Evolutionary conservation across 371 early-diverging fungal species (phyloP).

Genomic region (Mortierella sp.): DNA sequence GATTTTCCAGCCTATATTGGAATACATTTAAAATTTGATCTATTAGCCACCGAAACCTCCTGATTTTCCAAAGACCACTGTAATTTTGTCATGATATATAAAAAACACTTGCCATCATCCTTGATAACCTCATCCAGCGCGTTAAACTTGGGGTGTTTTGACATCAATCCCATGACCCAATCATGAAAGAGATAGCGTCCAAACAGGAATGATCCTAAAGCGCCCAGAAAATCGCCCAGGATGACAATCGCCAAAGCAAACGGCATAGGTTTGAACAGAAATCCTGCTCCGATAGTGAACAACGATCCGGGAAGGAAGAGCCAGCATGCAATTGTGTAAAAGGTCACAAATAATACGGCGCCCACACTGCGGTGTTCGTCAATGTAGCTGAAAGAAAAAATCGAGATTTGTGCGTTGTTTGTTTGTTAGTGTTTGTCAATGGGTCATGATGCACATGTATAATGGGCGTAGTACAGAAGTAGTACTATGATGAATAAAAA

Average conservation of each 20-base stretch:
- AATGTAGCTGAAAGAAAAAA: conserved; percentile 29
- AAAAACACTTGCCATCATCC: conserved; percentile 50
- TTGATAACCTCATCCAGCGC: conserved; percentile 55
- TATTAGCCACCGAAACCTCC: neutral
- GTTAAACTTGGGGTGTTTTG: conserved; percentile 47
- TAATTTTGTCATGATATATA: neutral
- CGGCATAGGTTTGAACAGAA: conserved; percentile 57
- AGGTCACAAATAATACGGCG: conserved; percentile 45
- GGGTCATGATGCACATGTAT: neutral
- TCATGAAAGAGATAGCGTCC: conserved; percentile 57
- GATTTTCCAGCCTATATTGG: conserved; percentile 56
- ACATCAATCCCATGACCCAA: conserved; percentile 57
- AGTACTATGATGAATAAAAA: neutral
- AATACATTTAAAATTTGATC: neutral
- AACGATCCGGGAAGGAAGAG: conserved; percentile 57
- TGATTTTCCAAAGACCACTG: neutral
- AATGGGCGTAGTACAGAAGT: neutral
- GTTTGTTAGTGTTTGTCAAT: too few relatives aligned
- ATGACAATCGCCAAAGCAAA: conserved; percentile 53
- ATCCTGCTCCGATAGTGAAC: conserved; percentile 59
- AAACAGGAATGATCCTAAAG: conserved; percentile 56
- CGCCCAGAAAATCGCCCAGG: conserved; percentile 50
- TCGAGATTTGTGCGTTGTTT: neutral
- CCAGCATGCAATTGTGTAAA: conserved; percentile 53
- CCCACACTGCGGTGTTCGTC: conserved; percentile 50